Evolutionary conservation across 441 rosid species (phyloP).

Genomic region (Euphorbia schlechtendalii): DNA sequence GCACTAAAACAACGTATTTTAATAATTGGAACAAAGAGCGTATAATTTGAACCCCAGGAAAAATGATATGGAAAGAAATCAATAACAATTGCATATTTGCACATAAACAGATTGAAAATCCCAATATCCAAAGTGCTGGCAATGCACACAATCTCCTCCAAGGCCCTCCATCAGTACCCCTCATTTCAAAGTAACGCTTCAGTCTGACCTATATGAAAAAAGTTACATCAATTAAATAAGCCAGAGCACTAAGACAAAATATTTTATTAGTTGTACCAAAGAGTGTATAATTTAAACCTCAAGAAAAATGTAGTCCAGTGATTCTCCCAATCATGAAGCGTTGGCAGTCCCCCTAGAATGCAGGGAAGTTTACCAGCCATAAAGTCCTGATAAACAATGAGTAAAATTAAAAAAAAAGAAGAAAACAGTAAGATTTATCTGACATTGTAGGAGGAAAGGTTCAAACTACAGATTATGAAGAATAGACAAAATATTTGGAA

Average conservation of each 20-base stretch:
- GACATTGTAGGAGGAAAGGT: conserved; percentile 16
- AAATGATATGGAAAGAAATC: too few relatives aligned
- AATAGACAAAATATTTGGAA: conserved; percentile 94
- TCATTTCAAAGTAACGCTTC: conserved; percentile 98
- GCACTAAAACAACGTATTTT: not conserved
- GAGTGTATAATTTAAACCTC: conserved; percentile 40
- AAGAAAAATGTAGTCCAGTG: conserved; percentile 94
- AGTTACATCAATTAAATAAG: conserved; percentile 14
- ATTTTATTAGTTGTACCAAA: conserved; percentile 2
- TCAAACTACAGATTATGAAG: conserved; percentile 28
- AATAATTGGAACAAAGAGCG: conserved; percentile 5
- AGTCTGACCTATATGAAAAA: conserved; percentile 67
- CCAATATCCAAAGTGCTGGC: conserved; percentile 93
- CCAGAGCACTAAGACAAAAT: conserved; percentile 1
- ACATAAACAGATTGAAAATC: conserved; percentile 12
- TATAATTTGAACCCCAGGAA: conserved; percentile 61
- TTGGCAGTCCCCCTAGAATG: conserved; percentile 90
- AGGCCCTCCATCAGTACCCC: conserved; percentile 99
- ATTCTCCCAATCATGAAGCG: conserved; percentile 94
- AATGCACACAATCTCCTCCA: conserved; percentile 97
- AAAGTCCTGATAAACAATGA: conserved; percentile 60
- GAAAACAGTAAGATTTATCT: not conserved
- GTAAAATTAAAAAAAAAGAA: not conserved
- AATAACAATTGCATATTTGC: too few relatives aligned
- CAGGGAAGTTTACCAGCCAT: conserved; percentile 90